These are phyloP conservation scores for Juncus inflexus DNA, from an alignment of 176 grass and related monocot genomes.

Conservation along the genomic window DNA sequence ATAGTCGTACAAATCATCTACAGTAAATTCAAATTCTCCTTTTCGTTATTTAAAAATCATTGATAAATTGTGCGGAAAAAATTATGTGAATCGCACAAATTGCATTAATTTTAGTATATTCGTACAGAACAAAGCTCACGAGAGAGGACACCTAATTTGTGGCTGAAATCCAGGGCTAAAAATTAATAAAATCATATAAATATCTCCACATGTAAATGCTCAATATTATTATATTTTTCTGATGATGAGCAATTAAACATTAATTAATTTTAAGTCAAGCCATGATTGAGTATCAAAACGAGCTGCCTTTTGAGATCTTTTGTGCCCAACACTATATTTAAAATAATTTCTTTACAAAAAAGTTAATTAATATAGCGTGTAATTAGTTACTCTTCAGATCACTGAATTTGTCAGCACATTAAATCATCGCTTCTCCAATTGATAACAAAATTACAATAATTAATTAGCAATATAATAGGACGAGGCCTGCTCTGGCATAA, in stretches of 20 bases:
- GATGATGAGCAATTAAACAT: constrained; percentile 11
- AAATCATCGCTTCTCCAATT: not conserved
- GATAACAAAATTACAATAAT: not conserved
- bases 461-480: not conserved
- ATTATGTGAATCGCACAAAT: too few relatives aligned
- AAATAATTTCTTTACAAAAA: not conserved
- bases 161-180: constrained; percentile 27
- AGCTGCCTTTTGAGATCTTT: not conserved
- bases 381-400: not conserved
- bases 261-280: constrained; percentile 26
- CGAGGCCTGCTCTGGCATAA: not conserved
- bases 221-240: constrained; percentile 13
- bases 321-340: not conserved
- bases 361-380: not conserved
- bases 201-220: not conserved
- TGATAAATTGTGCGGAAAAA: too few relatives aligned
- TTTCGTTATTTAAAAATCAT: too few relatives aligned
- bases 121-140: not conserved
- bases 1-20: too few relatives aligned
- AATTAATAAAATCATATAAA: constrained; percentile 7
- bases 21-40: too few relatives aligned
- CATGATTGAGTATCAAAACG: not conserved
- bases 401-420: not conserved
- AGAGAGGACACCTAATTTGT: constrained; percentile 13
- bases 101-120: not conserved